Evolutionary conservation across 1,139 yeast genomes (phyloP), one percentile per base, ranked within the genome.

Genomic region (Geotrichum siamense): DNA sequence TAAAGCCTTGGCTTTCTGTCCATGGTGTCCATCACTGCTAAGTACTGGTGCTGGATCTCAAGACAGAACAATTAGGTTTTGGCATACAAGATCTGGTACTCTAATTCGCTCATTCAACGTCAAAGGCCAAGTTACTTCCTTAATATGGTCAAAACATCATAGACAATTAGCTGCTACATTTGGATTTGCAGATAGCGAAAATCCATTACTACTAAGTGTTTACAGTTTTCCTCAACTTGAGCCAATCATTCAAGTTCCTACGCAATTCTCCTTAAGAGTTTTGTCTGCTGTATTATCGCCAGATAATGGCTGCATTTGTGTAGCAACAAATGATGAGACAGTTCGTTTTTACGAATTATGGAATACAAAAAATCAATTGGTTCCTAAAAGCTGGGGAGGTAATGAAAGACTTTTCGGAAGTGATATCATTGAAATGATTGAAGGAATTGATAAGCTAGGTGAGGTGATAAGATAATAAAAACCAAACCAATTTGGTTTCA

Each of bases 41-140:
- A 93, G 86, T 6, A 82, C 93, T 0, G 94, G 94, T 0, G 94
- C 89, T 17, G 94, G 94, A 0, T 78, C 84, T 21, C 76, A 79
- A 45, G 94, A 83, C 58, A 71, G 82, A 67, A 69, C 69, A 20
- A 65, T 70, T 12, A 35, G 55, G 44, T 82, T 82, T 57, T 83
- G 93, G 93, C 91, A 83, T 60, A 71, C 86, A 0, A 63, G 64
- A 1, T 69, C 85, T 0, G 93, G 93, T 0, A 79, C 87, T 0
- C 58, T 81, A 31, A 61, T 83, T 26, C 65, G 69, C 6, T 67
- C 75, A 26, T 58, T 66, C 30, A 64, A 68, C 44, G 77, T 86
- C 0, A 67, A 69, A 21, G 78, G 82, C 1, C 94, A 83, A 57
- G 69, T 83, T 5, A 82, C 93, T 0, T 74, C 86, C 0, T 61